Percentiles rank a stretch among this genome's conserved stretches.
Evolutionary conservation across 441 rosid genomes (phyloP).

Genomic region (Gossypium laxum): DNA sequence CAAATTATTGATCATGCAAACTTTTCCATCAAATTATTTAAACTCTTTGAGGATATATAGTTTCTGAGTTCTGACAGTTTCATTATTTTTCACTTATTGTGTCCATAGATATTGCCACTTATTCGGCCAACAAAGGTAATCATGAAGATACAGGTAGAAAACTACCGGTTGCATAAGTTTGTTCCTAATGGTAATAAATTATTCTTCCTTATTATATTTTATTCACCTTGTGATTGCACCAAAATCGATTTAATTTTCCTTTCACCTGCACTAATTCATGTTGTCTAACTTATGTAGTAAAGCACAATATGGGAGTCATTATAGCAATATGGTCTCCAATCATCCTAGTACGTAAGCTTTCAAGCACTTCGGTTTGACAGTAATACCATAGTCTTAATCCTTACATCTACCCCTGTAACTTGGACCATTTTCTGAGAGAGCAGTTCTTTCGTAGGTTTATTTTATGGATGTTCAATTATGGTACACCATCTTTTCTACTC

Average conservation of each 20-base stretch:
- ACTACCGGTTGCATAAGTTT: conserved; percentile 76
- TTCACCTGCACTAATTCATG: conserved; percentile 11
- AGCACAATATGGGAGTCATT: conserved; percentile 70
- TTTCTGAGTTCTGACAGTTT: neutral
- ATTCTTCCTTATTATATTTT: neutral
- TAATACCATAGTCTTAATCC: neutral
- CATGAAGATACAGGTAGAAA: conserved; percentile 43
- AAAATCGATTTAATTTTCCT: conserved; percentile 4
- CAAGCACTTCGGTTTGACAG: neutral
- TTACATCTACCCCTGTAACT: neutral
- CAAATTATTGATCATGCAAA: neutral
- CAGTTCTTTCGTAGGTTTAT: conserved; percentile 50
- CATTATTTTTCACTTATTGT: conserved; percentile 11
- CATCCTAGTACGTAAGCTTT: conserved; percentile 52
- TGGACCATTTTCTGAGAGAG: conserved; percentile 16
- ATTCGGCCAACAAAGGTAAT: conserved; percentile 68
- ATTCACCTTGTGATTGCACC: neutral
- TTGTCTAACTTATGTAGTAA: conserved; percentile 39
- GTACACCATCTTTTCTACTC: conserved; percentile 85
- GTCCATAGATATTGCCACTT: conserved; percentile 70
- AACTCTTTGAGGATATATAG: neutral
- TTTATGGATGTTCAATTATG: conserved; percentile 91
- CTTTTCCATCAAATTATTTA: conserved; percentile 6
- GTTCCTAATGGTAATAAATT: conserved; percentile 55
- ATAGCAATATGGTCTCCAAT: conserved; percentile 92